Evolutionary conservation across 1,139 yeast species (phyloP).

Genomic region (Geotrichum siamense): DNA sequence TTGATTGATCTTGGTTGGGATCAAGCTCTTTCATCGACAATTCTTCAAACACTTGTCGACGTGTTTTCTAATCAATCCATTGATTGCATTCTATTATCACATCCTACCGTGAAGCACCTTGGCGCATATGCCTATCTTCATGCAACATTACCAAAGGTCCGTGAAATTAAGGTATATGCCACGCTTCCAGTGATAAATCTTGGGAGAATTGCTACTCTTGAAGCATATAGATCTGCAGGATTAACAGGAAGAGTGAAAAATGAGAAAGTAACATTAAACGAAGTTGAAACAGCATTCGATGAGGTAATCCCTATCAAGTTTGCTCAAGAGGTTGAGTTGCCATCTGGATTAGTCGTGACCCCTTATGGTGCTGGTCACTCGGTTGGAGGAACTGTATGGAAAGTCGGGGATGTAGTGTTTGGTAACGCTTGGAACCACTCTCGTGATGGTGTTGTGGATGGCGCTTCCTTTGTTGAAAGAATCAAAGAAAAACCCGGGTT

Average conservation of each 20-base stretch:
- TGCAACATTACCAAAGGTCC: constrained; percentile 55
- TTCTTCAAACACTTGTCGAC: constrained; percentile 19
- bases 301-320: constrained; percentile 62
- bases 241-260: constrained; percentile 62
- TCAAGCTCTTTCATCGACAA: constrained; percentile 24
- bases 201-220: constrained; percentile 81
- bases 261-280: constrained; percentile 58
- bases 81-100: constrained; percentile 71
- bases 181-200: constrained; percentile 83
- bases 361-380: constrained; percentile 92
- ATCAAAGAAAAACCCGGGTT: constrained; percentile 60
- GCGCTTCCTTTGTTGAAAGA: constrained; percentile 49
- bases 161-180: constrained; percentile 69
- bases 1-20: constrained; percentile 40
- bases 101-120: constrained; percentile 70
- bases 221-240: constrained; percentile 65
- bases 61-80: constrained; percentile 35
- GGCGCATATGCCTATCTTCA: constrained; percentile 76
- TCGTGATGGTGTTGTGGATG: constrained; percentile 74
- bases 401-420: constrained; percentile 71
- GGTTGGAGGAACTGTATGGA: constrained; percentile 89
- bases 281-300: constrained; percentile 76
- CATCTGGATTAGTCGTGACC: constrained; percentile 53
- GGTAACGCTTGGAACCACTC: constrained; percentile 97
- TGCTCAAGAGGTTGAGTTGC: constrained; percentile 52